Evolutionary conservation across 2,329 filamentous ascomycete species (phyloP).

Genomic region (Leptographium procerum): DNA sequence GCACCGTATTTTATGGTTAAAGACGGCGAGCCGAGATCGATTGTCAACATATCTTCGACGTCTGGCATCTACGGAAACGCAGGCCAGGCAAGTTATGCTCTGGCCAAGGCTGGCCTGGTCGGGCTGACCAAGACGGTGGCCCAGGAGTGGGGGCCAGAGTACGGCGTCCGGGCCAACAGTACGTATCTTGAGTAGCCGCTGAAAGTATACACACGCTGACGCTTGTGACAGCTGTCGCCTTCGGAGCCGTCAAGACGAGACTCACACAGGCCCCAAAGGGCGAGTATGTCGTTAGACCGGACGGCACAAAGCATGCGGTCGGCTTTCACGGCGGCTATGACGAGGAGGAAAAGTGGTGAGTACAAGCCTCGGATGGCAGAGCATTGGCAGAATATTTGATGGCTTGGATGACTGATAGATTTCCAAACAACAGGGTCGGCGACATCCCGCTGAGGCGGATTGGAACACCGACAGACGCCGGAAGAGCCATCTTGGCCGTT

Average conservation of each 20-base stretch:
- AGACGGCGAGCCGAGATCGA: conserved; percentile 65
- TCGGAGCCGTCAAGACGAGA: conserved; percentile 70
- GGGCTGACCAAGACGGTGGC: conserved; percentile 83
- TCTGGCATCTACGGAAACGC: conserved; percentile 78
- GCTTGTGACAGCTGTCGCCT: conserved; percentile 47
- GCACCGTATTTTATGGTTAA: conserved; percentile 81
- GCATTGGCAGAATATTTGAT: neutral
- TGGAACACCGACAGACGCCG: conserved; percentile 70
- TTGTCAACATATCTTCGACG: conserved; percentile 77
- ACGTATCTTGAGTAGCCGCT: neutral
- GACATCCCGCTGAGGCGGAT: conserved; percentile 73
- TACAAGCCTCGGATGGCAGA: neutral
- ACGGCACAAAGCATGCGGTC: conserved; percentile 42
- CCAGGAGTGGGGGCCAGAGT: conserved; percentile 80
- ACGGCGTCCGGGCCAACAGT: conserved; percentile 70
- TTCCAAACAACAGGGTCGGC: too few species aligned
- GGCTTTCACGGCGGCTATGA: conserved; percentile 2
- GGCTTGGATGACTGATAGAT: neutral
- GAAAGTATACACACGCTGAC: neutral
- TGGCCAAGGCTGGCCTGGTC: conserved; percentile 73
- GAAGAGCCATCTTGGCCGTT: conserved; percentile 63
- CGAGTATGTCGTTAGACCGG: conserved; percentile 64
- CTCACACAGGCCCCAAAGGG: conserved; percentile 75
- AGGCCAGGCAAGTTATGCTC: conserved; percentile 80
- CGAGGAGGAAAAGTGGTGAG: conserved; percentile 4